These are phyloP conservation scores for Ceratobasidium sp. DNA, from an alignment of 1,284 basidiomycete species.

Conservation along the genomic window DNA sequence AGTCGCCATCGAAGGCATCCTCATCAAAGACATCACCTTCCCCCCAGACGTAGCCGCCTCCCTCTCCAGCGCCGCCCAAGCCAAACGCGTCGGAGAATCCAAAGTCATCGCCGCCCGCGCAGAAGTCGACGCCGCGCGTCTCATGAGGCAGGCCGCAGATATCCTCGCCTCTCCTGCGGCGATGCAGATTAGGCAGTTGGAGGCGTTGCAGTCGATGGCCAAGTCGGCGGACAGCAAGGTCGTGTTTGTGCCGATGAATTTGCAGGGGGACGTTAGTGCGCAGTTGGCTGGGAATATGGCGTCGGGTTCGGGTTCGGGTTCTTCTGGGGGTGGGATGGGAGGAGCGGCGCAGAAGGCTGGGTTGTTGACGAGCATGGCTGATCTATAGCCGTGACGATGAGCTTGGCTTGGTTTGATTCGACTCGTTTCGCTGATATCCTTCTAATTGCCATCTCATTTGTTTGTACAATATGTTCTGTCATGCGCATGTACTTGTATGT, in stretches of 20 bases:
- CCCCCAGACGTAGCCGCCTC: conserved; percentile 91
- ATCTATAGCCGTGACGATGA: conserved; percentile 17
- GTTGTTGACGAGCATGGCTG: conserved; percentile 44
- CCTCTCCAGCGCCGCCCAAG: conserved; percentile 92
- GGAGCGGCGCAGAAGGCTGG: conserved; percentile 26
- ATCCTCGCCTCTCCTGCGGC: conserved; percentile 93
- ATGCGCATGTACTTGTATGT: too few species aligned
- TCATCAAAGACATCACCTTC: conserved; percentile 88
- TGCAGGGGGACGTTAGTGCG: conserved; percentile 77
- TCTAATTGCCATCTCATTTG: too few species aligned
- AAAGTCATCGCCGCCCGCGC: conserved; percentile 97
- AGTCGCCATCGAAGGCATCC: conserved; percentile 93
- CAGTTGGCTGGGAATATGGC: conserved; percentile 59
- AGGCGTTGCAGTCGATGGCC: conserved; percentile 82
- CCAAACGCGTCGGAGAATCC: conserved; percentile 94
- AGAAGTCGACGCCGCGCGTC: conserved; percentile 89
- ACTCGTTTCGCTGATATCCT: too few species aligned
- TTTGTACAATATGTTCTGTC: too few species aligned
- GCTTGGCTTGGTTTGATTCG: not conserved
- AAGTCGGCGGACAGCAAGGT: conserved; percentile 87
- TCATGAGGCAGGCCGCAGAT: conserved; percentile 95
- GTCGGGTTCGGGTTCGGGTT: conserved; percentile 29
- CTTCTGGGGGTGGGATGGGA: conserved; percentile 2
- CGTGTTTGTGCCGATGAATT: conserved; percentile 93
- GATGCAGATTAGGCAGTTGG: conserved; percentile 97